Conservation (phyloP, 1,284 basidiomycete genomes). For the Cerioporus squamosus region DNA sequence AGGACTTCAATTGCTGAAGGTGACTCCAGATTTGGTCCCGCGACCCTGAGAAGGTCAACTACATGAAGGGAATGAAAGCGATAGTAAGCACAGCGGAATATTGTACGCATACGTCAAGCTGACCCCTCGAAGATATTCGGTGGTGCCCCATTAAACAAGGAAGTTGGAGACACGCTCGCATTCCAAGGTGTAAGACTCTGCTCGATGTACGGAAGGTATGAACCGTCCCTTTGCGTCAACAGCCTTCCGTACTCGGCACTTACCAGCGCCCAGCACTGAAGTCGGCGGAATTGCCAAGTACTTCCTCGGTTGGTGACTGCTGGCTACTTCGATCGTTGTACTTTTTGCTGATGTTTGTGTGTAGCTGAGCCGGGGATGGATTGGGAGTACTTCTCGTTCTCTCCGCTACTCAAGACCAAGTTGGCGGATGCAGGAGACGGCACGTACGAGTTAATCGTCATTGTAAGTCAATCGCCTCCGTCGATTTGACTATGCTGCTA, state of each 20-base stretch:
- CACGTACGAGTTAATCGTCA: conserved; percentile 23
- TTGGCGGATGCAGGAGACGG: conserved; percentile 24
- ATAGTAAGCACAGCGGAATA: conserved; percentile 13
- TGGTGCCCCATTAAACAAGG: conserved; percentile 33
- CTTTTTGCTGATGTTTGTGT: background rate
- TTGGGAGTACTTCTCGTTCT: conserved; percentile 27
- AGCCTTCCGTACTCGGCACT: background rate
- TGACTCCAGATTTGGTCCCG: conserved; percentile 23
- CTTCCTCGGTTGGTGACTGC: conserved; percentile 12
- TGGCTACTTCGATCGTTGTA: background rate
- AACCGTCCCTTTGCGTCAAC: background rate
- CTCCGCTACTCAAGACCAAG: background rate
- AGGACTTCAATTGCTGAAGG: background rate
- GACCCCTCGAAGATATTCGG: conserved; percentile 29
- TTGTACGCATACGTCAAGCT: no score
- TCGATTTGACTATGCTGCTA: no score
- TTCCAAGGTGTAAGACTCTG: conserved; percentile 28
- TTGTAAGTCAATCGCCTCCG: conserved; percentile 19
- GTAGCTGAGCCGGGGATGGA: conserved; percentile 22
- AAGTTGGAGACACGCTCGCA: conserved; percentile 30
- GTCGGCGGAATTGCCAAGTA: conserved; percentile 18
- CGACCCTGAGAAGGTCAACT: conserved; percentile 20
- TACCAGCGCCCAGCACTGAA: conserved; percentile 24
- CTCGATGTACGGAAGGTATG: conserved; percentile 31
- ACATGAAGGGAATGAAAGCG: conserved; percentile 22